These are phyloP conservation scores for Backusella psychrophila DNA, from an alignment of 192 early-diverging fungal species.

Conservation along the genomic window DNA sequence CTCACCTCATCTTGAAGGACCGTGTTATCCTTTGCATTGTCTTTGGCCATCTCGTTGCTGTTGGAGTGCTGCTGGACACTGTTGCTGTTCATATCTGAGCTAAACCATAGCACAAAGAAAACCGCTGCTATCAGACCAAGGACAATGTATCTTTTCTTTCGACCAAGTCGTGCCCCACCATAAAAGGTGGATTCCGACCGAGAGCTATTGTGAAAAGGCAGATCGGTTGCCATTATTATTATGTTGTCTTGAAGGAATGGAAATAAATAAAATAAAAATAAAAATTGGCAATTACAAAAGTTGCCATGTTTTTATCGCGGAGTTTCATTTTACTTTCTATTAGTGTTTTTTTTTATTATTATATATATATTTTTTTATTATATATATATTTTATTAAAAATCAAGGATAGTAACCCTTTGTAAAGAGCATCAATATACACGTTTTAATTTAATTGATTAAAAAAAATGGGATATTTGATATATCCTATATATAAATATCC, in stretches of 20 bases:
- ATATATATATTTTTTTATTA: no score
- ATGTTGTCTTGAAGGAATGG: not conserved
- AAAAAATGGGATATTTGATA: not conserved
- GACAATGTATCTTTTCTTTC: constrained; percentile 1
- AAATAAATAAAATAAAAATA: not conserved
- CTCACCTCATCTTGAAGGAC: not conserved
- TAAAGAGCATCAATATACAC: not conserved
- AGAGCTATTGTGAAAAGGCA: constrained; percentile 7
- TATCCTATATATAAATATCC: not conserved
- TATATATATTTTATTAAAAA: no score
- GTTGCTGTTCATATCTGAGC: not conserved
- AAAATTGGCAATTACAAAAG: not conserved
- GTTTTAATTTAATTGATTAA: not conserved
- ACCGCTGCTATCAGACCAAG: not conserved
- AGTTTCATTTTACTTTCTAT: not conserved
- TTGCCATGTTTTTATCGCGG: not conserved
- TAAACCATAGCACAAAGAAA: constrained; percentile 7
- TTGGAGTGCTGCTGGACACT: not conserved
- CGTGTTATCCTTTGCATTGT: not conserved
- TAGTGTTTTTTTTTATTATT: not conserved
- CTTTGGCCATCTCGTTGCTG: not conserved
- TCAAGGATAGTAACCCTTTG: no score
- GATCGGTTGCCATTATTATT: not conserved
- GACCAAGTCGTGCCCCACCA: constrained; percentile 6
- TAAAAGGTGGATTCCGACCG: not conserved